Conservation (phyloP, 768 basidiomycete species). For the Suillus discolor region DNA sequence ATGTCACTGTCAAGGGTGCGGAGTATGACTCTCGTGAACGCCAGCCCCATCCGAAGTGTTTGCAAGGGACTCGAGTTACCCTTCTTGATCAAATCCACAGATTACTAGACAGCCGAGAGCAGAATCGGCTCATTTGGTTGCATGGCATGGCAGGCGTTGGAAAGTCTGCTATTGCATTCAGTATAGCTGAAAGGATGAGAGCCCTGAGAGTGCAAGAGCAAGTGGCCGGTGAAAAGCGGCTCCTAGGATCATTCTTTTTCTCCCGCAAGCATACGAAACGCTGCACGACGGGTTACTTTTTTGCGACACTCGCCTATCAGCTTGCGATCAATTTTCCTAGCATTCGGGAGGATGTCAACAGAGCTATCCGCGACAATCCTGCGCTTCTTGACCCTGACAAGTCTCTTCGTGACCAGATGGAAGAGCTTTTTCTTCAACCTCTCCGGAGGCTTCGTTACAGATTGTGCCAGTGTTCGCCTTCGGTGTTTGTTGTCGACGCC, state of each 20-base stretch:
- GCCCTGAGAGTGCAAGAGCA: neutral
- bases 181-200: conserved; percentile 1
- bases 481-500: neutral
- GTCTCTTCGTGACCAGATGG: neutral
- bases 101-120: neutral
- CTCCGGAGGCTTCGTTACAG: neutral
- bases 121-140: neutral
- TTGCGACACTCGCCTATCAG: neutral
- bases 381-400: conserved; percentile 1
- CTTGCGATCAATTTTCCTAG: neutral
- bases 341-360: neutral
- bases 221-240: neutral
- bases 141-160: neutral
- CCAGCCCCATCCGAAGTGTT: neutral
- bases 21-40: neutral
- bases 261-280: neutral
- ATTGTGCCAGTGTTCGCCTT: neutral
- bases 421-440: neutral
- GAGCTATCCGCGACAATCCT: neutral
- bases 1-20: neutral
- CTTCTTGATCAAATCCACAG: neutral
- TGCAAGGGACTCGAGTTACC: neutral
- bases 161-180: neutral
- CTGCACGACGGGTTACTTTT: neutral
- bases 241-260: neutral